Base-by-base conservation (phyloP, 2,329 filamentous ascomycete species). In the Talaromyces atroroseus region DNA sequence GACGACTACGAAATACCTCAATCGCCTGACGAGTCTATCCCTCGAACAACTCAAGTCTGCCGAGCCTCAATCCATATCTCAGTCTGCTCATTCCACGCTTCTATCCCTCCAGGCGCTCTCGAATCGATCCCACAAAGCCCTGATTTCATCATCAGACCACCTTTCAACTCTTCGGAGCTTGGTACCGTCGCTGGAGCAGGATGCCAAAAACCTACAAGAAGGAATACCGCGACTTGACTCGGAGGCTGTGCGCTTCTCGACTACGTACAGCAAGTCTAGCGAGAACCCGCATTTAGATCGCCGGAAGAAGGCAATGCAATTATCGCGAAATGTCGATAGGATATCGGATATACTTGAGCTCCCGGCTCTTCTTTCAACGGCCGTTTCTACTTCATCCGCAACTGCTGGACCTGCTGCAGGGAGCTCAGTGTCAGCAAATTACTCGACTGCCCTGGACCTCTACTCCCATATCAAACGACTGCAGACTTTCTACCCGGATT, bases 401-500 rank as follows among this genome's bases (percentile, higher is more conserved):
- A 73, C 66, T 58, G 69, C 71, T 7, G 57, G 57, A 10, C 66
- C 68, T 40, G 63, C 66, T 3, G 78, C 84, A 3, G 71, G 71
- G 14, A 65, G 68, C 5, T 70, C 74, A 2, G 69, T 76, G 6
- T 81, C 78, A 10, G 83, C 85, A 59, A 95, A 90, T 63, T 95
- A 96, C 76, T 87, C 91, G 2, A 89, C 90, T 0, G 92, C 92
- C 0, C 79, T 99, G 34, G 94, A 99, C 71, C 80, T 99, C 2
- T 88, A 95, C 68, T 87, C 89, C n/a, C 94, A 97, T 69, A 94
- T 96, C 68, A 89, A 90, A 63, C 84, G 94, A 7, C 79, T 99
- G 5, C 85, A 91, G 59, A 84, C 85, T 0, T 78, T 97, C 26
- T 95, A 96, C 68, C 88, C 92, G 0, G 79, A 86, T 52, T 96